Base-by-base conservation (phyloP, 2,329 filamentous ascomycete species). In the Stemphylium vesicarium region DNA sequence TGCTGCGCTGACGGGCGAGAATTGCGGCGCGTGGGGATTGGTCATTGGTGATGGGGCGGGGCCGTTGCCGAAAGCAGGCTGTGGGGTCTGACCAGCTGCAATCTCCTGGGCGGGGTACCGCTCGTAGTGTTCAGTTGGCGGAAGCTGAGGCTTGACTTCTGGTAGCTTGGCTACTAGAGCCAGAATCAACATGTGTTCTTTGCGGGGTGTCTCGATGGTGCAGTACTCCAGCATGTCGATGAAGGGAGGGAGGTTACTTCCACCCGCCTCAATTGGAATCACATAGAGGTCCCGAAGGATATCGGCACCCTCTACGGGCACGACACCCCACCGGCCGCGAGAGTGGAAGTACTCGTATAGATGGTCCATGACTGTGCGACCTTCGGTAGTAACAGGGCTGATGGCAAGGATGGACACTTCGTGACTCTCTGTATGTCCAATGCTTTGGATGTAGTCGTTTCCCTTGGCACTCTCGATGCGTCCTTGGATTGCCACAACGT, bases 231-330 rank as follows among this genome's bases (percentile, higher is more conserved):
- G 83, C 68, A 96, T 90, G 57, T 92, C 85, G 74, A 97, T 86
- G 66, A 97, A 96, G 58, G 93, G 90, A 0, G 95, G 94, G 38
- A 94, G 84, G 43, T 79, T 78, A 31, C 77, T 79, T 44, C 84
- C 85, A 31, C 91, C 92, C 4, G 87, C 83, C 29, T 92, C 85
- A 4, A 98, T 85, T 0, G 95, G 94, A 9, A 97, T 88, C 29
- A 98, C 84, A 73, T 98, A 98, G 1, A 93, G 91, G 71, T 98
- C 94, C 56, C 92, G 88, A 43, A 97, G 89, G 56, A 92, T 88
- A 16, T 86, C 84, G 70, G 94, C 90, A 12, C 88, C 88, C 12
- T 74, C 69, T 4, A 71, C 59, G 6, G 71, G 71, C 6, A 97
- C 84, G 1, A 98, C 94, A 16, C 92, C 94, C 73, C 96, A 99